Evolutionary conservation across 2,329 filamentous ascomycete species (phyloP).

Genomic region (Canariomyces notabilis): DNA sequence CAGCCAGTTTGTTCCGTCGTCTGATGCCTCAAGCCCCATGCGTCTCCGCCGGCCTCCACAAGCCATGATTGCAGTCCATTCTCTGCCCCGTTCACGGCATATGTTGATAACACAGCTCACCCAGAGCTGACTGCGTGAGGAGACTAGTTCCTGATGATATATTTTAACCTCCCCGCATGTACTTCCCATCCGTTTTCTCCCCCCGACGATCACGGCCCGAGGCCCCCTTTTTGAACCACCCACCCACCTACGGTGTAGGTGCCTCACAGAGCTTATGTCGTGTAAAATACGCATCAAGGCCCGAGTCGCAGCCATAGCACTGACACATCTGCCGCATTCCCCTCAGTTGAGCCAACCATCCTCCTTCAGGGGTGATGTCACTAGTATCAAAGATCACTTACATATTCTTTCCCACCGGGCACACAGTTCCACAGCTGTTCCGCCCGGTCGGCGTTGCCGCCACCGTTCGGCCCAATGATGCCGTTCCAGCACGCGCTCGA

Average conservation of each 20-base stretch:
- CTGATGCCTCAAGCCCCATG: no score
- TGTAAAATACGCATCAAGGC: slow-evolving; percentile 6
- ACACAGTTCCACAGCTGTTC: slow-evolving; percentile 7
- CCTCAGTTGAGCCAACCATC: not conserved
- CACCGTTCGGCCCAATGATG: slow-evolving; percentile 7
- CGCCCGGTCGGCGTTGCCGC: slow-evolving; percentile 1
- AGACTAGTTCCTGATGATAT: no score
- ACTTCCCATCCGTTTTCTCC: not conserved
- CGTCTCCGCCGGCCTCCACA: no score
- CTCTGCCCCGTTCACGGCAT: no score
- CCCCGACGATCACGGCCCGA: no score
- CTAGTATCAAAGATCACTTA: not conserved
- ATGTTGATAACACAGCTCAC: no score
- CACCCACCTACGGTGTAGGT: not conserved
- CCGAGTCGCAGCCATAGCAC: slow-evolving; percentile 8
- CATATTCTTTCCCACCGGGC: slow-evolving; percentile 8
- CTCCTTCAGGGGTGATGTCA: not conserved
- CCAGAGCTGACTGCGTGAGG: no score
- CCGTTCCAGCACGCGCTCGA: slow-evolving; percentile 8
- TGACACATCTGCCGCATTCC: slow-evolving; percentile 1
- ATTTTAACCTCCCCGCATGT: no score
- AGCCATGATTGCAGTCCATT: no score
- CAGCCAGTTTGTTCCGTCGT: not conserved
- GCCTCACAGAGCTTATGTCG: slow-evolving; percentile 3
- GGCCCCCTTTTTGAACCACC: no score